Conservation (phyloP, 352 stramenopile genomes). For the Elongisporangium prolatum region DNA sequence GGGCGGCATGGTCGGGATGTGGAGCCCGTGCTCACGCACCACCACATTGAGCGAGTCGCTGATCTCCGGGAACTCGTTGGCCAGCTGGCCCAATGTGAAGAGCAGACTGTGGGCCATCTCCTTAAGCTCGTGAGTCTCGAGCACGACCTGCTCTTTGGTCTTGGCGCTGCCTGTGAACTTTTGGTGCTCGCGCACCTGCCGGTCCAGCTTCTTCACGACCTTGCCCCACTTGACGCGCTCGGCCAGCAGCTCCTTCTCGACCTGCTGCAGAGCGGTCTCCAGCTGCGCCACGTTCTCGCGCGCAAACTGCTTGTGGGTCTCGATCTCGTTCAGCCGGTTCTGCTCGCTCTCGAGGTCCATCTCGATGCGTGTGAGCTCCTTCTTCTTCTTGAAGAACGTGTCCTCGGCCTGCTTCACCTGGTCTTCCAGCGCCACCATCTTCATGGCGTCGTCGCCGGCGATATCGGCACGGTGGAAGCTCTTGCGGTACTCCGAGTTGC, state of each 20-base stretch:
- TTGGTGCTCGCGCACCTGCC: conserved; percentile 54
- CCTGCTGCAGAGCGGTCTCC: conserved; percentile 46
- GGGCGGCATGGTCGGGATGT: conserved; percentile 70
- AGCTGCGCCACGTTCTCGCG: conserved; percentile 61
- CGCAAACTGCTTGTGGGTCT: conserved; percentile 59
- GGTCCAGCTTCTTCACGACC: conserved; percentile 66
- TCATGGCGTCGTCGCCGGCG: conserved; percentile 76
- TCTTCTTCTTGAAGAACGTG: conserved; percentile 91
- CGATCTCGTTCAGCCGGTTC: conserved; percentile 62
- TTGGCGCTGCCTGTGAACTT: conserved; percentile 29
- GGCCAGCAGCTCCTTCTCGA: conserved; percentile 63
- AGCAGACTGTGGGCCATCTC: conserved; percentile 86
- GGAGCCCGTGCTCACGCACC: conserved; percentile 73
- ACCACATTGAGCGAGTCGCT: conserved; percentile 67
- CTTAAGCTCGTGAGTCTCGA: conserved; percentile 68
- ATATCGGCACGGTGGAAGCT: conserved; percentile 91
- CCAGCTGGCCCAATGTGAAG: conserved; percentile 90
- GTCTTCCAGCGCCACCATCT: conserved; percentile 85
- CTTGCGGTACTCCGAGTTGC: conserved; percentile 94
- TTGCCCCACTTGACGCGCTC: conserved; percentile 70
- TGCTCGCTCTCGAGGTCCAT: conserved; percentile 78
- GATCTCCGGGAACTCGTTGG: conserved; percentile 93
- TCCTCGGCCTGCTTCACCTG: conserved; percentile 86
- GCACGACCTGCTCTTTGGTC: conserved; percentile 80
- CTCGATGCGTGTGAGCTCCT: conserved; percentile 89